Evolutionary conservation across 2,329 filamentous ascomycete genomes (phyloP), one percentile per base, ranked within the genome.

Genomic region (Xylaria sp.): DNA sequence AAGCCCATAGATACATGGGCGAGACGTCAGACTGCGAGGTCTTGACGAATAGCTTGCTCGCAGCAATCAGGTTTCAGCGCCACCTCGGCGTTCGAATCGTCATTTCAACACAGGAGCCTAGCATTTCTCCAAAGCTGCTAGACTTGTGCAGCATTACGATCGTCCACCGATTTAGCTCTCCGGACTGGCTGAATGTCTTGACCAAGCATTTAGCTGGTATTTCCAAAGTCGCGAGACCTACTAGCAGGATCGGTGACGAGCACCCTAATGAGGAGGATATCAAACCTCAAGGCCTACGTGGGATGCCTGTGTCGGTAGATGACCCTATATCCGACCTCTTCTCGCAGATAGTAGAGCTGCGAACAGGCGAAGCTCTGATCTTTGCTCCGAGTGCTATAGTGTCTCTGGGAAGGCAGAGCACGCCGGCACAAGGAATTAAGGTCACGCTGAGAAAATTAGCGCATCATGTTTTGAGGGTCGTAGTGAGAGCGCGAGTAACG

Each of bases 51-150:
- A 83, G 83, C 0, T 81, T 94, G 0, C 81, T 93, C 0, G 81
- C 83, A 0, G 85, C 87, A 0, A 90, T 95, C 70, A 86, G 92
- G 0, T 82, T 90, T 20, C 91, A 95, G 77, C 88, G 91, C 0
- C 92, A 95, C 74, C 79, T 89, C 0, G 91, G 85, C 0, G 83
- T 86, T 0, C 85, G 92, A 0, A 83, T 94, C 4, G 76, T 95
- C 48, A 89, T 95, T 36, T 89, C 91, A 0, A 95, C 92, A 0
- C 91, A 96, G 75, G 92, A 95, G 73, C 92, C 92, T 0, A 93
- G 90, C 0, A 84, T 94, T 4, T 90, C 89, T 0, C 87, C 89
- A 0, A 83, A 85, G 18, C 83, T 96, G 0, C 83, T 95, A 0
- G 91, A 93, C 61, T 81, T 95, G 0, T 93, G 90, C 76, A 89